Evolutionary conservation across 2,329 filamentous ascomycete species (phyloP), one percentile per base, ranked within the genome.

Genomic region (Aspergillus eucalypticola): DNA sequence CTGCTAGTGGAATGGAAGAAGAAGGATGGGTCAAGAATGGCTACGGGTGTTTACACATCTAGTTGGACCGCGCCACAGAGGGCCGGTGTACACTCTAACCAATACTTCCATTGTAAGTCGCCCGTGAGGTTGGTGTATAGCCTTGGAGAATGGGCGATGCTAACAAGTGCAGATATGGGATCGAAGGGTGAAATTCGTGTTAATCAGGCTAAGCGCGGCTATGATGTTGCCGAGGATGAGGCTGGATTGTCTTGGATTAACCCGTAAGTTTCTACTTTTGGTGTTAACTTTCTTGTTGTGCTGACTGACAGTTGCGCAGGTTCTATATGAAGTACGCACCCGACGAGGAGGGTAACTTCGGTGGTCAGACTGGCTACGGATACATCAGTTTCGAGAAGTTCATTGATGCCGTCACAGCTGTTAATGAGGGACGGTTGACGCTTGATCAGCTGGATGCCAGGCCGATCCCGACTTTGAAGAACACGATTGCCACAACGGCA

Each of bases 381-480:
- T 97, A 97, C 78, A 86, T 96, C 60, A 95, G 90, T 19, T 93
- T 97, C 71, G 93, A 97, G 81, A 97, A 97, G 79, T 97, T 97
- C 76, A 88, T 97, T 53, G 92, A 97, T 74, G 92, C 89, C 11
- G 92, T 92, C 73, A 87, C 87, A 48, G 85, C 87, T 5, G 81
- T 97, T 56, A 96, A 95, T 71, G 86, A 90, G 29, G 90, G 90
- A 21, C 82, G 83, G 46, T 81, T 88, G 51, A 91, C 85, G 54
- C 83, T 94, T 1, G 88, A 88, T 25, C 88, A 93, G 64, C 82
- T 97, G 32, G 93, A 97, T 69, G 83, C 84, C 66, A 88, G 93
- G 69, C 89, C 90, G 0, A 77, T 97, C 64, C 93, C 93, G 1
- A 97, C 94, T 10, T 78, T 97, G 67, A 86, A 83, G 73, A 97